Evolutionary conservation across 2,329 filamentous ascomycete species (phyloP).

Genomic region (Periglandula ipomoeae): DNA sequence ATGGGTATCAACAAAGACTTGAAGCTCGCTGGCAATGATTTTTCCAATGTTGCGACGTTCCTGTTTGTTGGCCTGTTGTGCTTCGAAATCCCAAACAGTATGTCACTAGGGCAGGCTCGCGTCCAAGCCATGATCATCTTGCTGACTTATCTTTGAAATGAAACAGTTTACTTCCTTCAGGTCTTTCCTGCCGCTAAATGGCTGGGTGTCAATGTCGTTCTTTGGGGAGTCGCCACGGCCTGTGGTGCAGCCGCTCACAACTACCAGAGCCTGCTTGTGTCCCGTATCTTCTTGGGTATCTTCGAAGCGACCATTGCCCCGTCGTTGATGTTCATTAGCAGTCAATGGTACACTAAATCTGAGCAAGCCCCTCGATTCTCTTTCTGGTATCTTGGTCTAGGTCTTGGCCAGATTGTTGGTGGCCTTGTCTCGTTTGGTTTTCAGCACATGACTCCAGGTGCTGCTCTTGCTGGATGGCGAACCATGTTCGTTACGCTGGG

Average conservation of each 20-base stretch:
- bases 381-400: constrained; percentile 53
- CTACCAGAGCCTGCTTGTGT: constrained; percentile 43
- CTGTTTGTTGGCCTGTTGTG: constrained; percentile 54
- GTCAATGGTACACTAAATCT: constrained; percentile 52
- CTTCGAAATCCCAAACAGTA: constrained; percentile 52
- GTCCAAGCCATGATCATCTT: background rate
- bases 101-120: constrained; percentile 11
- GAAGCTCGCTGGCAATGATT: constrained; percentile 48
- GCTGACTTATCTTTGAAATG: background rate
- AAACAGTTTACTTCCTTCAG: constrained; percentile 47
- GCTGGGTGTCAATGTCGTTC: constrained; percentile 46
- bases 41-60: constrained; percentile 51
- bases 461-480: constrained; percentile 54
- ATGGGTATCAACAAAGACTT: constrained; percentile 51
- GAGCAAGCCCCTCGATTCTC: constrained; percentile 51
- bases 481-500: constrained; percentile 65
- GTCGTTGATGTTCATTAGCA: constrained; percentile 51
- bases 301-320: constrained; percentile 54
- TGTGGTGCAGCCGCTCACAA: constrained; percentile 43
- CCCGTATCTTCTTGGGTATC: constrained; percentile 49
- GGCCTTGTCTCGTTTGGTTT: constrained; percentile 55
- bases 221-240: constrained; percentile 49
- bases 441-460: constrained; percentile 42
- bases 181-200: constrained; percentile 52
- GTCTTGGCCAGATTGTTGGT: constrained; percentile 52